These are phyloP conservation scores for Rhodotorula sp. DNA, from an alignment of 1,284 basidiomycete genomes.

Conservation along the genomic window DNA sequence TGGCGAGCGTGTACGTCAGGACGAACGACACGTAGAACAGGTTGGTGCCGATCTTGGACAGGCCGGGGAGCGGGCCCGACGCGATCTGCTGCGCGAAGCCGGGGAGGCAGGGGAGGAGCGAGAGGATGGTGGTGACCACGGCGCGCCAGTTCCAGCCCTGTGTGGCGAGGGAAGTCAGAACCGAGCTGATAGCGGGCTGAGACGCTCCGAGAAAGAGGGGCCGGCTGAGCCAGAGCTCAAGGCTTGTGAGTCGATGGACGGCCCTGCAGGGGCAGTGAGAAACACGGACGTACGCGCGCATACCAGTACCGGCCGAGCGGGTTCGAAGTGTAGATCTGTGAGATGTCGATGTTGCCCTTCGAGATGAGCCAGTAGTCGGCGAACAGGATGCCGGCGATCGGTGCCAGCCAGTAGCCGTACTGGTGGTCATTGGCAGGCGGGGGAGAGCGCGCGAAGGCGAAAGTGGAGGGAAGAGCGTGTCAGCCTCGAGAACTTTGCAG, in stretches of 20 bases:
- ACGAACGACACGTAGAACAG: not conserved
- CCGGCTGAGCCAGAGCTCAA: too few relatives aligned
- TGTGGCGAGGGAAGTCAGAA: too few relatives aligned
- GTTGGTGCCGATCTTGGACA: not conserved
- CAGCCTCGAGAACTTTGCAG: too few relatives aligned
- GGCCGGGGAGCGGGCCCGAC: not conserved
- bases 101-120: conserved; percentile 1
- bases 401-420: not conserved
- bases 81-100: not conserved
- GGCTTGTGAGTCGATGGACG: too few relatives aligned
- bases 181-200: too few relatives aligned
- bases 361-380: not conserved
- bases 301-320: not conserved
- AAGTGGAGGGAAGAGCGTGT: too few relatives aligned
- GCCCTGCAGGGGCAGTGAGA: too few relatives aligned
- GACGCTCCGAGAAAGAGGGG: too few relatives aligned
- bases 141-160: conserved; percentile 1
- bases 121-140: not conserved
- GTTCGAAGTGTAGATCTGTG: not conserved
- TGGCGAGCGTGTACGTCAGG: not conserved
- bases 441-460: too few relatives aligned
- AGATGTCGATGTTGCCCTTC: conserved; percentile 1
- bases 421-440: too few relatives aligned
- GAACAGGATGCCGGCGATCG: not conserved
- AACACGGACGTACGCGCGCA: not conserved